Conservation (phyloP, 352 stramenopile genomes). For the Saprolegnia diclina region DNA sequence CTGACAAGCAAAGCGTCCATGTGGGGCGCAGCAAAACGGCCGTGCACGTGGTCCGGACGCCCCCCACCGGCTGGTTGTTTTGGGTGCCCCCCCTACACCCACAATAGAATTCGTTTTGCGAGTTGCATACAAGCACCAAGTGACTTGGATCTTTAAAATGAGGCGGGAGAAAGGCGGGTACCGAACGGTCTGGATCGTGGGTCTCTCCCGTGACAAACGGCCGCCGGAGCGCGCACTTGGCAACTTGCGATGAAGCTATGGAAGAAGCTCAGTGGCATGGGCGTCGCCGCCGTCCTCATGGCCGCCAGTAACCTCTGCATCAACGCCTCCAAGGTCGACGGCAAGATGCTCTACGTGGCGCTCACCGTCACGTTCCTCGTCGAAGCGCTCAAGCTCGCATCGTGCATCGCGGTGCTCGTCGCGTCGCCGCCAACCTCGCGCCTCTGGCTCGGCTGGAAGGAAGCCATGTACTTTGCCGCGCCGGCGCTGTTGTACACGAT, state of each 20-base stretch:
- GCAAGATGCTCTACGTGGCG: conserved; percentile 74
- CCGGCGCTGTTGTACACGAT: conserved; percentile 82
- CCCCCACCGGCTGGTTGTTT: too few relatives aligned
- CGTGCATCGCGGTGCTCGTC: conserved; percentile 44
- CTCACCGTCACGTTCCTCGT: conserved; percentile 81
- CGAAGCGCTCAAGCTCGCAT: conserved; percentile 69
- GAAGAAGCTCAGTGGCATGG: conserved; percentile 57
- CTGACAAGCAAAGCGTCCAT: too few relatives aligned
- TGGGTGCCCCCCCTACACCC: too few relatives aligned
- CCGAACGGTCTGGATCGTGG: too few relatives aligned
- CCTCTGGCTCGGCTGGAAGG: conserved; percentile 38
- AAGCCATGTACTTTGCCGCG: conserved; percentile 69
- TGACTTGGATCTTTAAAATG: too few relatives aligned
- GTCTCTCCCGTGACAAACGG: conserved; percentile 4
- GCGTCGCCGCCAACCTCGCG: conserved; percentile 22
- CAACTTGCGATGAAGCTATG: conserved; percentile 36
- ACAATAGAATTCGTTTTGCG: too few relatives aligned
- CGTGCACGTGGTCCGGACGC: too few relatives aligned
- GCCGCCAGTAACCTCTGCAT: conserved; percentile 80
- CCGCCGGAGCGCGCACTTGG: not conserved
- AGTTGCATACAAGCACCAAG: too few relatives aligned
- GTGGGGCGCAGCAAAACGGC: too few relatives aligned
- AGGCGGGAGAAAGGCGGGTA: too few relatives aligned
- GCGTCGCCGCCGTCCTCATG: conserved; percentile 58
- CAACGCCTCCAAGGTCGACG: conserved; percentile 72